Conservation (phyloP, 2,329 filamentous ascomycete genomes). For the Dothideomycetes sp. region DNA sequence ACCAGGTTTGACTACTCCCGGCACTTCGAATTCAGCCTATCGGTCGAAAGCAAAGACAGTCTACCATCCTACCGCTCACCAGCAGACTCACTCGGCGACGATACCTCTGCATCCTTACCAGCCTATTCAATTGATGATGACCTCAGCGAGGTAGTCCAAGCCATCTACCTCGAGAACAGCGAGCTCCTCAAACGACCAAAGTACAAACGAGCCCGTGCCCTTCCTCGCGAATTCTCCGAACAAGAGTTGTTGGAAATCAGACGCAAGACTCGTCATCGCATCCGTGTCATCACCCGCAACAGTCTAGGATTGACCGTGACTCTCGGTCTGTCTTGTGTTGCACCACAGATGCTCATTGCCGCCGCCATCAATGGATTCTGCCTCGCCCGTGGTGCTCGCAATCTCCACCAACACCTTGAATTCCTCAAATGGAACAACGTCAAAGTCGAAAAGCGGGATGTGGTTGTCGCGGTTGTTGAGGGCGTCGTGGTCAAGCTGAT, state of each 20-base stretch:
- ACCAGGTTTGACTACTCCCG: constrained; percentile 6
- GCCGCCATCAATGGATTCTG: constrained; percentile 9
- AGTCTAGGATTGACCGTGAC: constrained; percentile 1
- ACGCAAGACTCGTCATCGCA: constrained; percentile 7
- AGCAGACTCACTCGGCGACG: background rate
- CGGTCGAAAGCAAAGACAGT: background rate
- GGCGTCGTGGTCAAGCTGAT: constrained; percentile 3
- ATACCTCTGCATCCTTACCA: background rate
- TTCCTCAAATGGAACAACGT: constrained; percentile 5
- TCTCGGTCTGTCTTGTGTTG: constrained; percentile 6
- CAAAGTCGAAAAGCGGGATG: constrained; percentile 3
- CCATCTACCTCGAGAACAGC: background rate
- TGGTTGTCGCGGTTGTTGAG: constrained; percentile 2
- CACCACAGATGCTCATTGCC: constrained; percentile 9
- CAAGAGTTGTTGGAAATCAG: background rate
- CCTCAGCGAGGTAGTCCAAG: background rate
- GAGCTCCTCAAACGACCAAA: constrained; percentile 5
- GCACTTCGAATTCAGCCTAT: background rate
- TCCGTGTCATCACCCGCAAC: constrained; percentile 6
- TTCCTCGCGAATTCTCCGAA: constrained; percentile 1
- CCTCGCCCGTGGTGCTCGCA: constrained; percentile 3
- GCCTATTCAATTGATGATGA: background rate
- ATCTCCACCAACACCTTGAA: constrained; percentile 1
- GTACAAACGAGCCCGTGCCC: background rate
- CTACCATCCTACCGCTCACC: constrained; percentile 1